Evolutionary conservation across 495 filamentous ascomycete species (phyloP), one percentile per base, ranked within the genome.

Genomic region (Xylaria curta): DNA sequence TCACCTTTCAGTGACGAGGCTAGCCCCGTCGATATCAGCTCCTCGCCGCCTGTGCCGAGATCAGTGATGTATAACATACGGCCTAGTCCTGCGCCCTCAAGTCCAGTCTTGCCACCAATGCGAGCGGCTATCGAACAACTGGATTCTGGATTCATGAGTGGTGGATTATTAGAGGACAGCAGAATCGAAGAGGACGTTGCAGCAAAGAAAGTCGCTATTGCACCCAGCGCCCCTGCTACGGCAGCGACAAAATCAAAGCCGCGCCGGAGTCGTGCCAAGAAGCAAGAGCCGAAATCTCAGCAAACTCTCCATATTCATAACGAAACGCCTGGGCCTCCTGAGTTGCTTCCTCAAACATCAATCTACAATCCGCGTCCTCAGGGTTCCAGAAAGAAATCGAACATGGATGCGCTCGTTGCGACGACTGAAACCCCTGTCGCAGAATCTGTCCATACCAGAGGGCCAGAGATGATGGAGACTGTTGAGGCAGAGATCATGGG

Each of bases 141-240:
- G 15, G 93, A 97, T 78, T 94, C 92, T 12, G 92, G 92, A 0
- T 94, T 94, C 75, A 92, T 94, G 91, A 94, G 91, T 79, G 91
- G 89, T 8, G 86, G 87, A 0, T 77, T 93, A 0, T 77, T 93
- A 17, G 90, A 93, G 24, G 89, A 93, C 12, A 77, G 85, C 19
- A 74, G 88, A 44, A 82, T 87, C 64, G 85, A 88, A 46, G 87
- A 88, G 19, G 81, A 86, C 19, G 78, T 81, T 49, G 80, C 75
- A 10, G 80, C 75, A 13, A 79, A 73, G 28, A 80, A 82, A 21
- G 58, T 72, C 33, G 71, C 79, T 53, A 73, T 78, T 15, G 75
- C 81, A 65, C 78, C 10, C 4, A 66, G n/a, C 1, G 19, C 53
- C 3, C 69, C 62, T 31, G 72, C 56, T 21, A 53, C 71, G 38